Percentiles rank a stretch among this genome's conserved stretches.
Evolutionary conservation across 257 asterid species (phyloP).

Genomic region (Penstemon newberryi): DNA sequence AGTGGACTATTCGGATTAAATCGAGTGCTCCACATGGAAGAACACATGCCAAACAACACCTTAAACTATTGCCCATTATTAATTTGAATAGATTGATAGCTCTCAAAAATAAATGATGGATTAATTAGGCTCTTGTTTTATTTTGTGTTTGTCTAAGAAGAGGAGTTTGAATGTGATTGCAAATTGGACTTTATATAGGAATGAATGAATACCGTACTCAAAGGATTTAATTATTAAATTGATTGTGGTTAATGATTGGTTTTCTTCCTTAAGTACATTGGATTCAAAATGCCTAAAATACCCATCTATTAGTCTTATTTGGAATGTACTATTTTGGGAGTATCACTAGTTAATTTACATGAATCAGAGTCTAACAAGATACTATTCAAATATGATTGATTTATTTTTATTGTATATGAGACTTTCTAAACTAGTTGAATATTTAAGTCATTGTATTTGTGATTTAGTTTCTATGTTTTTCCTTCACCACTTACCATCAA

Average conservation of each 20-base stretch:
- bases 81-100: neutral
- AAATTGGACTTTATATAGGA: constrained; percentile 28
- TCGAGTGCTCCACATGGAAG: constrained; percentile 99
- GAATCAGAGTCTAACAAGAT: neutral
- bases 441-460: no score
- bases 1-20: constrained; percentile 86
- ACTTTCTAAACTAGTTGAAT: no score
- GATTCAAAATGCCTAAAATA: constrained; percentile 17
- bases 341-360: constrained; percentile 20
- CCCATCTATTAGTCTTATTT: constrained; percentile 23
- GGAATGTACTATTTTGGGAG: neutral
- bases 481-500: no score
- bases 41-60: constrained; percentile 96
- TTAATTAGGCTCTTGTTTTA: neutral
- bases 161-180: constrained; percentile 18
- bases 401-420: no score
- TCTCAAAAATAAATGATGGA: neutral
- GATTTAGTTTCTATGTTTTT: no score
- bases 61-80: constrained; percentile 79
- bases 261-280: neutral
- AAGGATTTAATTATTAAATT: neutral
- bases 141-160: neutral
- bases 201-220: constrained; percentile 16
- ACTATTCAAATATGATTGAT: neutral
- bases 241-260: constrained; percentile 19